Conservation (phyloP, 2,329 filamentous ascomycete genomes). For the Pyricularia grisea region DNA sequence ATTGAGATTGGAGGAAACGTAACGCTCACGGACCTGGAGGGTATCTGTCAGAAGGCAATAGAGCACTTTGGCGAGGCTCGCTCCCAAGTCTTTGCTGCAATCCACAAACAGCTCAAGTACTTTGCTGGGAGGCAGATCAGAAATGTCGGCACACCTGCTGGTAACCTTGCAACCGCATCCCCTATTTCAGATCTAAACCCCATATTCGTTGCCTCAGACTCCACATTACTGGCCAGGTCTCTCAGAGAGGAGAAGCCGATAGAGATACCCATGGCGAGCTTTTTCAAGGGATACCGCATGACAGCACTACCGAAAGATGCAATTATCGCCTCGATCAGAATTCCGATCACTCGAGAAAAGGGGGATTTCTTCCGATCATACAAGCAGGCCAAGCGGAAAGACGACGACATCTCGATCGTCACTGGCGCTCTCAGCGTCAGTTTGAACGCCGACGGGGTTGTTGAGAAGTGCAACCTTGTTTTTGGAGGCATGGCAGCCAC, state of each 20-base stretch:
- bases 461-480: slow-evolving; percentile 69
- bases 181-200: slow-evolving; percentile 96
- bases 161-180: slow-evolving; percentile 87
- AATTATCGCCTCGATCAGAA: slow-evolving; percentile 77
- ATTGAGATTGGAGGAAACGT: slow-evolving; percentile 94
- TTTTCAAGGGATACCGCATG: slow-evolving; percentile 84
- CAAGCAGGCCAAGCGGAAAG: slow-evolving; percentile 94
- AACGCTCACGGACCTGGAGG: slow-evolving; percentile 81
- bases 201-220: slow-evolving; percentile 80
- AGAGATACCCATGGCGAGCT: slow-evolving; percentile 83
- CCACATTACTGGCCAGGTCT: slow-evolving; percentile 72
- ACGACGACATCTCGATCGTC: slow-evolving; percentile 97
- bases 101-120: slow-evolving; percentile 87
- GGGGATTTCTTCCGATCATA: slow-evolving; percentile 84
- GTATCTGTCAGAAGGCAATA: slow-evolving; percentile 71
- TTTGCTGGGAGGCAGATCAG: slow-evolving; percentile 94
- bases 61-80: slow-evolving; percentile 62
- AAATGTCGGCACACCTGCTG: slow-evolving; percentile 94
- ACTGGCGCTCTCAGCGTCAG: slow-evolving; percentile 74
- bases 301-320: slow-evolving; percentile 76
- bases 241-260: slow-evolving; percentile 46
- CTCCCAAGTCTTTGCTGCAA: slow-evolving; percentile 79
- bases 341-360: slow-evolving; percentile 65
- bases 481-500: slow-evolving; percentile 94
- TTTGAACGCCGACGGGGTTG: slow-evolving; percentile 55